Base-by-base conservation (phyloP, 306 rosid genomes). In the Cucumis cinereus region DNA sequence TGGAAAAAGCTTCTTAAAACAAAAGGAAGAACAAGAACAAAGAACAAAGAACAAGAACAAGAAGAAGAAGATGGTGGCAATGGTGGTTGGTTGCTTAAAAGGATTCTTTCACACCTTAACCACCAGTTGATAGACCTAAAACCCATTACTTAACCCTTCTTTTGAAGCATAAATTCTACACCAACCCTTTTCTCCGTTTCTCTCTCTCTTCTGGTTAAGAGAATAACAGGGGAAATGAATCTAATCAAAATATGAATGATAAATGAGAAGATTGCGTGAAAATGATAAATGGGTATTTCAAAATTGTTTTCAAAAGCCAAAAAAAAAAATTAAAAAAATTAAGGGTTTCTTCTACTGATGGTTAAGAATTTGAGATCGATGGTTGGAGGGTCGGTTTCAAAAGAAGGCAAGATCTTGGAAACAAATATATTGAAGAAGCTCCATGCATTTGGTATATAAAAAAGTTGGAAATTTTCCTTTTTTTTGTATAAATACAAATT, bases 91-190 rank as follows among this genome's bases (percentile, higher is more conserved):
- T 90, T 93, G 96, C 91, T 89, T 89, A 82, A 84, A 81, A 82
- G 83, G 85, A 87, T 82, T 88, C 45, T 62, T 62, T 62, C 82
- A 81, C 83, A 83, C 73, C 86, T 82, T 83, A 89, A 89, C 98
- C 79, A 91, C 97, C 91, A 89, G 93, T 89, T 81, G 97, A 95
- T 91, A 81, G 88, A 91, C 87, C 92, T 84, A 80, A 83, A 86
- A 82, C 85, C 84, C 81, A 43, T 82, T 62, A 26, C 80, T 79
- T 87, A 84, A 91, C 72, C 89, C 84, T 79, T 73, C 84, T 77
- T 86, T 89, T 83, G 84, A 87, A 73, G 83, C 87, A 84, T 87
- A 68, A 49, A 57, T 54, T 69, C 10, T 14, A 22, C 66, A 67
- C 67, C 80, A 43, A 68, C 41, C 79, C 72, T 36, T 64, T 47